Evolutionary conservation across 2,329 filamentous ascomycete species (phyloP), one percentile per base, ranked within the genome.

Genomic region (Trichoderma semiorbis): DNA sequence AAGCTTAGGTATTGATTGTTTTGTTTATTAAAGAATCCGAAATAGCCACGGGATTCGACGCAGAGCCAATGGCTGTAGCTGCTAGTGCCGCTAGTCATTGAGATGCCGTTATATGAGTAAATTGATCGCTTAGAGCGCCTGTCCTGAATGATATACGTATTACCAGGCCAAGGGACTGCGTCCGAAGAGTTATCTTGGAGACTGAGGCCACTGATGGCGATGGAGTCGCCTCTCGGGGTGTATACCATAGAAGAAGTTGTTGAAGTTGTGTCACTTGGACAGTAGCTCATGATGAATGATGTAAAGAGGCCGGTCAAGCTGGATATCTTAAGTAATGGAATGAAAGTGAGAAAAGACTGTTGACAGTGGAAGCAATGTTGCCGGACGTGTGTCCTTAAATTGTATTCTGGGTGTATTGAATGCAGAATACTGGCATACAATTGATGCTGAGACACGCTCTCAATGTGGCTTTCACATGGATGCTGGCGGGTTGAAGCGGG

Each of bases 361-460:
- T 43, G 36, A 8, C 16, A 3, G 36, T 43, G 2, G 36, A n/a
- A 43, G 36, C 2, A 5, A 34, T 43, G 39, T 10, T 43, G 16
- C 39, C 7, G 0, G 16, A n/a, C 7, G 39, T 43, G 26, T 2
- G 53, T 0, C 3, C 24, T 47, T 47, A 47, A 47, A 12, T 11
- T 47, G 5, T 7, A 6, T 39, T 50, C 10, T 11, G 8, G 43
- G 0, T 0, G 10, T 2, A 6, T 50, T 12, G 10, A 1, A 21
- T 2, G 43, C 18, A 0, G 43, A 0, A 12, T 12, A 12, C 4
- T 0, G 3, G 1, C 7, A n/a, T 43, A 43, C 1, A 18, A 43
- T 8, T 43, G 3, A 3, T 7, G 2, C 3, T 7, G 6, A 16
- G 4, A 6, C 12, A 16, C 30, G 3, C 34, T 6, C 16, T 43